These are phyloP conservation scores for Nicotiana obtusifolia DNA, from an alignment of 257 asterid genomes.

Conservation along the genomic window DNA sequence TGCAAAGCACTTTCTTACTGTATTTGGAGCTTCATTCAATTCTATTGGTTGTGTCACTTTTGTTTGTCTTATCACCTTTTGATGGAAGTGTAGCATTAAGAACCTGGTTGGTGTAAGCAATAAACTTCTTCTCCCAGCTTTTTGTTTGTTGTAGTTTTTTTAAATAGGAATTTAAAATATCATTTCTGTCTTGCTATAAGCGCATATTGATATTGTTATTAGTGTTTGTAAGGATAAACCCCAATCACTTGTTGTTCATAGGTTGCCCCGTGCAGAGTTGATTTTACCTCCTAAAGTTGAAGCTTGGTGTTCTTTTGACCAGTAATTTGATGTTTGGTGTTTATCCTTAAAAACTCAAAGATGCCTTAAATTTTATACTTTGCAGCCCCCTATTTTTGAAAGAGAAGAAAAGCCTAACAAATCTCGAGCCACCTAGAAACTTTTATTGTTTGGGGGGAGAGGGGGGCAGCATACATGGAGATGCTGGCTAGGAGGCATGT, in stretches of 20 bases:
- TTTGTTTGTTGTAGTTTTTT: neutral
- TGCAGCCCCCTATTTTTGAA: neutral
- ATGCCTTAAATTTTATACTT: neutral
- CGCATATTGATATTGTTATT: neutral
- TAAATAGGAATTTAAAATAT: neutral
- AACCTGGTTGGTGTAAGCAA: neutral
- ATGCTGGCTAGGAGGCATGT: neutral
- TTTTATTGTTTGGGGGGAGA: neutral
- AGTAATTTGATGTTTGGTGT: neutral
- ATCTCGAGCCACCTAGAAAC: neutral
- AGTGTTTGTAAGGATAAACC: too few species aligned
- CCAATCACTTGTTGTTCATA: neutral
- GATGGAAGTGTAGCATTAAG: neutral
- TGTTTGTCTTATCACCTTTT: neutral
- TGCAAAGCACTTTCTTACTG: neutral
- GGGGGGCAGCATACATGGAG: neutral
- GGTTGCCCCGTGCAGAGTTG: neutral
- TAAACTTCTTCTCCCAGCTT: neutral
- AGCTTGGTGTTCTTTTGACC: neutral
- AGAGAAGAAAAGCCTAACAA: neutral
- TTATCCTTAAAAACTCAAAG: neutral
- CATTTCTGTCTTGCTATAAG: neutral
- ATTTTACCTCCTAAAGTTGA: neutral
- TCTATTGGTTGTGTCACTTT: neutral
- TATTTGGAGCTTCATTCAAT: neutral